Base-by-base conservation (phyloP, 169 alveolate species). In the Plasmodium gallinaceum region DNA sequence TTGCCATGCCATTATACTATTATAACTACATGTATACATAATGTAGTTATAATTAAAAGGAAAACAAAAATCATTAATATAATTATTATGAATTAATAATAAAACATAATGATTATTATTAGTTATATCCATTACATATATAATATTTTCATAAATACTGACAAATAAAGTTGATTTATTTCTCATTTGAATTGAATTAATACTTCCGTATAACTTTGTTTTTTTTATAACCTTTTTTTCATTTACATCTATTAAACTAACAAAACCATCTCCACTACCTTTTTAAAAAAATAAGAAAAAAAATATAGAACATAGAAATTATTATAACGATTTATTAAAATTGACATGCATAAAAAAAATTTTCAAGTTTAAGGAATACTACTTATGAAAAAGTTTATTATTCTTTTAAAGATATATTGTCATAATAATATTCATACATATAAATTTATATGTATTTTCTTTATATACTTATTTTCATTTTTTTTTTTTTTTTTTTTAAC, bases 201-300 rank as follows among this genome's bases (percentile, higher is more conserved):
- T 68, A 43, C 74, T 52, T 7, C 91, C 91, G 16, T 54, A 83
- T 54, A 83, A 6, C 43, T 83, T 83, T n/a, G 80, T 83, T 24
- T 83, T 68, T 20, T 52, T 83, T 12, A 83, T n/a, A 37, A 83
- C 26, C 43, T 83, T 83, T 20, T 57, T 83, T 68, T 83, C 91
- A 9, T 37, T 65, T n/a, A 83, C 64, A 62, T 57, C 65, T 57
- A 83, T 54, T 43, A 83, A 57, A 54, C 91, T 83, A 0, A 83
- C 73, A 16, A 66, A 66, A 14, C 91, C 91, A 72, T 83, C 91
- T 22, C 91, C 91, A 37, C 91, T 83, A 18, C 91, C 91, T 83
- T 32, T 65, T 5, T 5, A 48, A 70, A 22, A 48, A 20, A 70
- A 22, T 14, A 1, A 14, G 2, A 9, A 5, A 58, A 16, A 61